Evolutionary conservation across 208 protist species (phyloP).

Genomic region (Pavlovales sp.): DNA sequence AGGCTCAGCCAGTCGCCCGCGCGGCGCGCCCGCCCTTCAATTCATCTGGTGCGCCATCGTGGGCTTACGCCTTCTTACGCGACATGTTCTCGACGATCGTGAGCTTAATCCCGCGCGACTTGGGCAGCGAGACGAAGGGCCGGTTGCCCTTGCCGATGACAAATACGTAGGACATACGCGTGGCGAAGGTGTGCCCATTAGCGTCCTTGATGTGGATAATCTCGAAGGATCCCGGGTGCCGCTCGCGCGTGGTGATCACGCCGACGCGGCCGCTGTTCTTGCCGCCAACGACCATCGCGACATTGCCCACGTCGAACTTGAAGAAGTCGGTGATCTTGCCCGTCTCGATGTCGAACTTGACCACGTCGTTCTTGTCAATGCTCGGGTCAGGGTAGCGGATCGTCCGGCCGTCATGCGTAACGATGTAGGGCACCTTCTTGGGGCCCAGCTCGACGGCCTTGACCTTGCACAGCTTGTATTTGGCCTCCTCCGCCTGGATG

Average conservation of each 20-base stretch:
- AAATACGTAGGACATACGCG: conserved; percentile 96
- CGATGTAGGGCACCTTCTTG: conserved; percentile 87
- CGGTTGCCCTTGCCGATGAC: conserved; percentile 90
- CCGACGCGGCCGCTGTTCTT: conserved; percentile 97
- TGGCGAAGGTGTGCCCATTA: conserved; percentile 89
- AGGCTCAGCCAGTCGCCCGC: too few relatives aligned
- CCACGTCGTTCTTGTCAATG: conserved; percentile 77
- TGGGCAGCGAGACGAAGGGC: conserved; percentile 86
- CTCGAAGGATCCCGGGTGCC: conserved; percentile 89
- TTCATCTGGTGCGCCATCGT: too few relatives aligned
- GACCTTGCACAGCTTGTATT: conserved; percentile 95
- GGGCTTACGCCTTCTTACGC: conserved; percentile 42
- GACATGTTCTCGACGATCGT: conserved; percentile 46
- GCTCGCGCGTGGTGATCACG: conserved; percentile 82
- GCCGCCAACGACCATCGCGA: conserved; percentile 93
- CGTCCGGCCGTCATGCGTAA: conserved; percentile 98
- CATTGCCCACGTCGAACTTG: conserved; percentile 81
- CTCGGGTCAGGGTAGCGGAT: conserved; percentile 93
- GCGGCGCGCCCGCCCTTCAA: too few relatives aligned
- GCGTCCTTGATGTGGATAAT: conserved; percentile 93
- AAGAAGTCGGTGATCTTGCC: conserved; percentile 82
- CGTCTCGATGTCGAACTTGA: conserved; percentile 92
- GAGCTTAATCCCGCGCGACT: conserved; percentile 82
- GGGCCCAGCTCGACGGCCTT: conserved; percentile 76
- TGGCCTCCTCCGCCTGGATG: conserved; percentile 68